Evolutionary conservation across 331 rosid genomes (phyloP).

Genomic region (Quercus tomentella): DNA sequence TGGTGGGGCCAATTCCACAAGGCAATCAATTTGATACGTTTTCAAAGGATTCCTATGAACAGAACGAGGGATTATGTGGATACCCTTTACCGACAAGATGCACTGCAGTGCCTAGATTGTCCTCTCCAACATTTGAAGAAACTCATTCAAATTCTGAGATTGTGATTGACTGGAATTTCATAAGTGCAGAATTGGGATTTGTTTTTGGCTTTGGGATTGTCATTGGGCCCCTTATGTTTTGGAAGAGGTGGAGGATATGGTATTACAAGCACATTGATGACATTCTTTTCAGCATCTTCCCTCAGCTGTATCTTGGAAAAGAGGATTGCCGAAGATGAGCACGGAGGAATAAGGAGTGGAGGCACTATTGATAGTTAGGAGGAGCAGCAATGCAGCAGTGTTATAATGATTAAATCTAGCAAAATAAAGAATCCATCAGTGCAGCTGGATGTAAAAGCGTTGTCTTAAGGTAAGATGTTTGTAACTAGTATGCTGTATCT

Average conservation of each 20-base stretch:
- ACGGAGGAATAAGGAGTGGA: background rate
- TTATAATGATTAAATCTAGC: too few relatives aligned
- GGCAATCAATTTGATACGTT: background rate
- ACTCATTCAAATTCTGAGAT: background rate
- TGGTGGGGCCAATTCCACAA: conserved; percentile 18
- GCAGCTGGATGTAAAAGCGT: too few relatives aligned
- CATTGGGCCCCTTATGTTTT: conserved; percentile 9
- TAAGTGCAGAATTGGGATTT: conserved; percentile 17
- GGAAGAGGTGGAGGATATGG: conserved; percentile 13
- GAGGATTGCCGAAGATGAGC: background rate
- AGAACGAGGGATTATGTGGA: conserved; percentile 8
- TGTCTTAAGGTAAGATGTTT: too few relatives aligned
- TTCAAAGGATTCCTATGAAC: background rate
- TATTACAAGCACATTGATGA: conserved; percentile 2
- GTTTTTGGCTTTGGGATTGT: conserved; percentile 20
- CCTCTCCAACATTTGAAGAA: background rate
- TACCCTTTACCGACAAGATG: background rate
- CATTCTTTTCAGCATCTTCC: conserved; percentile 12
- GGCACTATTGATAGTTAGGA: background rate
- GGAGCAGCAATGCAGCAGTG: too few relatives aligned
- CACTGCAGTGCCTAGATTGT: too few relatives aligned
- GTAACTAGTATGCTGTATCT: too few relatives aligned
- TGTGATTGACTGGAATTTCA: conserved; percentile 3
- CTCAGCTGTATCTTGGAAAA: background rate
- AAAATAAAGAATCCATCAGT: too few relatives aligned